phyloP scores from a whole-genome alignment of 202 grass and related monocot species.

The Schoenoplectus tabernaemontani region DNA sequence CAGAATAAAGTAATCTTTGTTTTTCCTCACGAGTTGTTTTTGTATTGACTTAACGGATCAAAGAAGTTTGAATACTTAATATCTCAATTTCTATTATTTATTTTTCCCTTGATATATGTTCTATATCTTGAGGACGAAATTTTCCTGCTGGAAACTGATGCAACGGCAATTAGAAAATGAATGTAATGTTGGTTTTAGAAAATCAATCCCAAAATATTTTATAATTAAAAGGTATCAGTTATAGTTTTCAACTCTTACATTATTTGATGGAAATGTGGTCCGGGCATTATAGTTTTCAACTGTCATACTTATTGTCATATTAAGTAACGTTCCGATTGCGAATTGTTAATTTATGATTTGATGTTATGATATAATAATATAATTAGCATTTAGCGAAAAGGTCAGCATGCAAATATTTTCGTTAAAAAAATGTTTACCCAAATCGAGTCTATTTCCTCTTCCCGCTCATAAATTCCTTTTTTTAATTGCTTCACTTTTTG shows the following conservation, averaged over 20 bases:
- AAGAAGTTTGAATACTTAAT: background rate
- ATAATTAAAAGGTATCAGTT: background rate
- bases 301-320: background rate
- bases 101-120: background rate
- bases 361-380: background rate
- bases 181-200: background rate
- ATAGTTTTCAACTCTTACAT: background rate
- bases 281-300: background rate
- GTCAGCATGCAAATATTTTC: background rate
- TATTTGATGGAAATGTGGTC: background rate
- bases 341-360: background rate
- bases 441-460: constrained; percentile 20
- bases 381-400: background rate
- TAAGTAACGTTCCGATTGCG: background rate
- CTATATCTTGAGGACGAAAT: background rate
- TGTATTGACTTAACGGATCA: background rate
- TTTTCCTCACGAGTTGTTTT: background rate
- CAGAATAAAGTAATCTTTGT: background rate
- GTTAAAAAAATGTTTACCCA: background rate
- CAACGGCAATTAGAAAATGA: background rate
- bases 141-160: background rate
- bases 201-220: background rate
- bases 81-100: background rate
- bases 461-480: constrained; percentile 24
- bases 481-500: constrained; percentile 18